These are phyloP conservation scores for Fusarium stilboides DNA, from an alignment of 2,329 filamentous ascomycete species.

Conservation along the genomic window DNA sequence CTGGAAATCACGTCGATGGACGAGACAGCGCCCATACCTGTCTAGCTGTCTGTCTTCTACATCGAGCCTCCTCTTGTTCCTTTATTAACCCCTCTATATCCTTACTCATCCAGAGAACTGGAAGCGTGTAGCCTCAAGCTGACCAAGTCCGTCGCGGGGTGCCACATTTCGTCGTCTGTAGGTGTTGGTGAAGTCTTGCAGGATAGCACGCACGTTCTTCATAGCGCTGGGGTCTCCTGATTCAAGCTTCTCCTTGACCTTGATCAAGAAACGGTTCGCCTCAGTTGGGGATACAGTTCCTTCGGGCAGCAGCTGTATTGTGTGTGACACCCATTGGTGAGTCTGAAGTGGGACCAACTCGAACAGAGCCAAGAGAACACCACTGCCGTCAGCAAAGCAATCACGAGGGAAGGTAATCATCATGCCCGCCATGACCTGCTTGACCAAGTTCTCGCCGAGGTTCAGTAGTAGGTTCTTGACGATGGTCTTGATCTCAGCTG, in stretches of 20 bases:
- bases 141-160: constrained; percentile 90
- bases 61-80: constrained; percentile 1
- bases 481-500: constrained; percentile 78
- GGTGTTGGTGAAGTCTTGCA: constrained; percentile 97
- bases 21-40: constrained; percentile 4
- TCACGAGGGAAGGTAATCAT: constrained; percentile 99
- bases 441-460: constrained; percentile 84
- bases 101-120: constrained; percentile 72
- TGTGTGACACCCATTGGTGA: constrained; percentile 85
- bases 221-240: constrained; percentile 73
- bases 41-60: constrained; percentile 2
- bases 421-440: constrained; percentile 95
- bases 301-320: constrained; percentile 85
- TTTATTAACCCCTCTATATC: constrained; percentile 1
- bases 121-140: constrained; percentile 89
- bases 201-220: constrained; percentile 83
- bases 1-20: constrained; percentile 20
- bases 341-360: constrained; percentile 87
- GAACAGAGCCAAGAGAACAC: constrained; percentile 91
- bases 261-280: constrained; percentile 83
- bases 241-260: constrained; percentile 83
- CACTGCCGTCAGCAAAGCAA: constrained; percentile 94
- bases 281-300: constrained; percentile 87
- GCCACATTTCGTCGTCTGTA: constrained; percentile 95
- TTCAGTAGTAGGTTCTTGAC: constrained; percentile 80